These are phyloP conservation scores for Lasiodiplodia citricola DNA, from an alignment of 2,329 filamentous ascomycete genomes.

Conservation along the genomic window DNA sequence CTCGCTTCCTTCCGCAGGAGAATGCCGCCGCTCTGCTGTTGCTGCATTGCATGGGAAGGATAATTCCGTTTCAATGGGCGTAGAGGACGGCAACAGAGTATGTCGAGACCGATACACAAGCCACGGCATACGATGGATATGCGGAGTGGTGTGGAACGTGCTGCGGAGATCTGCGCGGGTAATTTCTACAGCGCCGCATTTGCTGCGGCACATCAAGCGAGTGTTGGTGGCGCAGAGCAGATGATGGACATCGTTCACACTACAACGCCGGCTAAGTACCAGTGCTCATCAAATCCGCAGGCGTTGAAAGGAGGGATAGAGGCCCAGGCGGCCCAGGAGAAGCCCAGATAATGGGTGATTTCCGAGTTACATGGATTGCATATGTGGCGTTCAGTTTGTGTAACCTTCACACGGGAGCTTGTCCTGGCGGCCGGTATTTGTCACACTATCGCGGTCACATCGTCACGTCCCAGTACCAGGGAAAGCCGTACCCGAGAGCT, in stretches of 20 bases:
- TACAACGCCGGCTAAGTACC: neutral
- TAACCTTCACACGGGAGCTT: constrained; percentile 2
- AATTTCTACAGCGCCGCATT: constrained; percentile 1
- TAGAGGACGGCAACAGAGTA: neutral
- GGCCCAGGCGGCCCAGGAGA: neutral
- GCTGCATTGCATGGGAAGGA: neutral
- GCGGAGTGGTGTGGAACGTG: neutral
- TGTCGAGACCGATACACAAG: neutral
- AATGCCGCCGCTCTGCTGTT: neutral
- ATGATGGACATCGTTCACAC: constrained; percentile 9
- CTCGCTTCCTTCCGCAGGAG: neutral
- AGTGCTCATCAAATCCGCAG: neutral
- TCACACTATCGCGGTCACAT: constrained; percentile 20
- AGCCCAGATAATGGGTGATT: neutral
- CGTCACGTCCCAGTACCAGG: constrained; percentile 19
- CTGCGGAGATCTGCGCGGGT: constrained; percentile 10
- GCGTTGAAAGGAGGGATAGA: neutral
- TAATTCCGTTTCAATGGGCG: neutral
- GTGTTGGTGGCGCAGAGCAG: constrained; percentile 19
- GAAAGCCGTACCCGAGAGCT: constrained; percentile 6
- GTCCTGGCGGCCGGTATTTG: constrained; percentile 17
- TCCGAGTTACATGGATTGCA: neutral
- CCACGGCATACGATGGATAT: neutral
- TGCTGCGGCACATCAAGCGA: neutral
- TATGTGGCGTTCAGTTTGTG: constrained; percentile 10